Evolutionary conservation across 2,329 filamentous ascomycete species (phyloP), one percentile per base, ranked within the genome.

Genomic region (Cladophialophora yegresii): DNA sequence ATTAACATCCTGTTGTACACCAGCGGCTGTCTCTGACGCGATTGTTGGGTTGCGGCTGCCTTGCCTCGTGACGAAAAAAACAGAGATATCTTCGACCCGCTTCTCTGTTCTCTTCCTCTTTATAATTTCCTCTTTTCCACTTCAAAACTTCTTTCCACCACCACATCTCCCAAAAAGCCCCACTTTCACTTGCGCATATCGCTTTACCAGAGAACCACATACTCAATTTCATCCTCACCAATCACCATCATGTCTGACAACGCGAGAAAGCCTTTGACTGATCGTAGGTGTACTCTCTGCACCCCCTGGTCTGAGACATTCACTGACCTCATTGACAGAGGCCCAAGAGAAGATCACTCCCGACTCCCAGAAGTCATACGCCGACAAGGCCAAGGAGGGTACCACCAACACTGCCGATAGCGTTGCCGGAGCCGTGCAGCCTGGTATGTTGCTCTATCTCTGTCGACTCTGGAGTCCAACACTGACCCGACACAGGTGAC

Each of bases 201-300:
- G 20, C 50, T 33, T 32, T 43, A 12, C 10, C 51, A 47, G 23
- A 30, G 30, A 20, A 54, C 30, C 13, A n/a, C 28, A 57, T 51
- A 57, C 33, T 33, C 22, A 51, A 51, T 64, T 6, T 54, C 47
- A 50, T 12, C 12, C 50, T 40, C 36, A 43, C 7, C 23, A 33
- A 8, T 28, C 26, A 20, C 30, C 73, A 73, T 5, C 72, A 73
- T 65, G 74, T 84, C 85, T 81, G 85, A 87, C 78, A 60, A 76
- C 71, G 81, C 80, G 73, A 85, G 85, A 83, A 87, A 88, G 78
- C 84, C 85, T 77, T 82, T 85, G 76, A 72, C 76, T 70, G 80
- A 79, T 75, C 84, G 67, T 69, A 60, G 13, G 67, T 67, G 5
- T 1, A 28, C n/a, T 45, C 28, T 6, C 23, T 5, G n/a, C 32